Percentiles rank a stretch among this genome's conserved stretches.
Evolutionary conservation across 2,329 filamentous ascomycete genomes (phyloP).

Genomic region (Nectriaceae sp.): DNA sequence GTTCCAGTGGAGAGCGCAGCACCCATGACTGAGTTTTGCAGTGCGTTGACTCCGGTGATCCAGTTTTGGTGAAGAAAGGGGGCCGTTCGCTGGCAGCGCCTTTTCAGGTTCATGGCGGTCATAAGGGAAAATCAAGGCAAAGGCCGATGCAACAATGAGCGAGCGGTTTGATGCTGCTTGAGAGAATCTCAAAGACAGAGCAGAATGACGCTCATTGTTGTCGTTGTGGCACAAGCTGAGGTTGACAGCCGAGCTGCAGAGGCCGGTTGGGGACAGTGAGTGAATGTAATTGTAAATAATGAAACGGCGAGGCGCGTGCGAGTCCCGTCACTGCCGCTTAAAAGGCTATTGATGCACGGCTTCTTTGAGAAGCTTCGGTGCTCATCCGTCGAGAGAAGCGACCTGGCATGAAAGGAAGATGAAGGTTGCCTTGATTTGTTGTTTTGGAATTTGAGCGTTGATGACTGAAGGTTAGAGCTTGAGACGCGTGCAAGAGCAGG

Average conservation of each 20-base stretch:
- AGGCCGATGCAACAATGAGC: conserved; percentile 5
- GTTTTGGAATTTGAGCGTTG: neutral
- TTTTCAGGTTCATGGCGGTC: conserved; percentile 50
- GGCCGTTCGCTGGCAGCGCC: conserved; percentile 48
- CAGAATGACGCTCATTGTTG: conserved; percentile 23
- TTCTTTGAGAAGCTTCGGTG: neutral
- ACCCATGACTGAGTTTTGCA: conserved; percentile 46
- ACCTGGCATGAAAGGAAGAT: neutral
- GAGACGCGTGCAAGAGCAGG: conserved; percentile 34
- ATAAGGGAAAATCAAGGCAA: conserved; percentile 14
- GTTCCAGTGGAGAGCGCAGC: conserved; percentile 20
- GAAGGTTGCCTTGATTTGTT: neutral
- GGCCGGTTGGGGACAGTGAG: conserved; percentile 5
- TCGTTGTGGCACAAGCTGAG: too few species aligned
- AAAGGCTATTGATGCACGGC: conserved; percentile 1
- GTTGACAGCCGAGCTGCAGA: conserved; percentile 11
- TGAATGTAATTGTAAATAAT: conserved; percentile 17
- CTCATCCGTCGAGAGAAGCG: neutral
- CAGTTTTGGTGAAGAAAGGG: conserved; percentile 59
- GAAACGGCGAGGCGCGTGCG: conserved; percentile 11
- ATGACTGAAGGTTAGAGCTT: neutral
- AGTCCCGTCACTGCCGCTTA: conserved; percentile 3
- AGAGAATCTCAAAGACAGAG: conserved; percentile 22
- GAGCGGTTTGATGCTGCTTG: neutral
- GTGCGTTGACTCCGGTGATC: conserved; percentile 48